phyloP scores from a whole-genome alignment of 129 eudicot genomes.

The Saposhnikovia divaricata region DNA sequence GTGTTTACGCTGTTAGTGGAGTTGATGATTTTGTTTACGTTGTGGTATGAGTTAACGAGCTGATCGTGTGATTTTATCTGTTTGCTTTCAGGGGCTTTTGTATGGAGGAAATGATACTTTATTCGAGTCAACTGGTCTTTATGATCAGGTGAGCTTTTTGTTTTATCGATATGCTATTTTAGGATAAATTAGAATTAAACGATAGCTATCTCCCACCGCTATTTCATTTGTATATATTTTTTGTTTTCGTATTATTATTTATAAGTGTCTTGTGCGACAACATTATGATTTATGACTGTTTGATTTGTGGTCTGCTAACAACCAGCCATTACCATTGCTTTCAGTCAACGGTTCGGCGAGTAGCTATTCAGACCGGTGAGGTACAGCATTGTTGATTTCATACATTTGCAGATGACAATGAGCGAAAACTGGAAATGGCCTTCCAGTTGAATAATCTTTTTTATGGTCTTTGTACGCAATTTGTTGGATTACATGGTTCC shows the following conservation, averaged over 20 bases:
- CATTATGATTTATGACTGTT: slow-evolving; percentile 3
- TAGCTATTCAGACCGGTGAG: slow-evolving; percentile 72
- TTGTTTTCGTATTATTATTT: not conserved
- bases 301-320: not conserved
- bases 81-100: slow-evolving; percentile 70
- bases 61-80: slow-evolving; percentile 8
- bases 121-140: slow-evolving; percentile 87
- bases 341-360: slow-evolving; percentile 91
- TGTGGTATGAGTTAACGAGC: not conserved
- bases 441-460: not conserved
- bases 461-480: not conserved
- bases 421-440: not conserved
- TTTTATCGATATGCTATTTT: not conserved
- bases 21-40: no score
- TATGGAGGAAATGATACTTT: slow-evolving; percentile 77
- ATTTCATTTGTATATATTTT: no score
- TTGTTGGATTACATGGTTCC: not conserved
- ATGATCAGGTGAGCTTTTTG: slow-evolving; percentile 47
- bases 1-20: no score
- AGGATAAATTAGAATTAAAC: not conserved
- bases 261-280: slow-evolving; percentile 6
- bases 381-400: slow-evolving; percentile 21
- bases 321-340: slow-evolving; percentile 16
- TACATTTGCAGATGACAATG: not conserved
- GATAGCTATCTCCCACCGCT: no score